Percentiles rank a stretch among this genome's conserved stretches.
Conservation (phyloP, 1,284 basidiomycete genomes). For the Leccinum pachyderme region DNA sequence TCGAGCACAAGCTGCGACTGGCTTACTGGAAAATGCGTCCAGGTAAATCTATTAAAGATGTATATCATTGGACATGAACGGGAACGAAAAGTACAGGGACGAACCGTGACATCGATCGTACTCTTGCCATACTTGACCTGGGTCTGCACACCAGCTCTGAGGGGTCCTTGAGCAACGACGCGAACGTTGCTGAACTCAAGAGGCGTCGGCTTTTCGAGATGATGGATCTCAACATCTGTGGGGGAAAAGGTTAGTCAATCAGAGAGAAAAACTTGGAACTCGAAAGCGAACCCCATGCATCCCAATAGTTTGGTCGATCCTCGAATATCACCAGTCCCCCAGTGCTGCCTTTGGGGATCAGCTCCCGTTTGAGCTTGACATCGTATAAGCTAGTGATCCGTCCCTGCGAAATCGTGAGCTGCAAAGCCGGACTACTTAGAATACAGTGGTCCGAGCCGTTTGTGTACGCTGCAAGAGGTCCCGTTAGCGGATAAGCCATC, state of each 20-base stretch:
- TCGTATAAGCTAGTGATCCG: constrained; percentile 83
- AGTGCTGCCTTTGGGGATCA: constrained; percentile 70
- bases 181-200: constrained; percentile 69
- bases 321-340: constrained; percentile 91
- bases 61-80: neutral
- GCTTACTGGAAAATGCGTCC: constrained; percentile 56
- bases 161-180: constrained; percentile 77
- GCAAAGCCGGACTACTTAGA: constrained; percentile 67
- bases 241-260: neutral
- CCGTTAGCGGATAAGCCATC: too few species aligned
- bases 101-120: constrained; percentile 68
- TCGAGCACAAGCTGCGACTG: neutral
- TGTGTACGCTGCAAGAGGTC: too few species aligned
- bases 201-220: constrained; percentile 80
- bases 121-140: constrained; percentile 78
- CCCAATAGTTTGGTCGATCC: constrained; percentile 84
- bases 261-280: neutral
- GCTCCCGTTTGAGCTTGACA: constrained; percentile 71
- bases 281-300: constrained; percentile 69
- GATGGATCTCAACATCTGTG: constrained; percentile 90
- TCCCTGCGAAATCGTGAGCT: constrained; percentile 76
- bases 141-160: constrained; percentile 73
- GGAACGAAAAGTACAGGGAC: constrained; percentile 25
- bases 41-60: constrained; percentile 68
- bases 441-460: constrained; percentile 62